phyloP scores from a whole-genome alignment of 2,329 filamentous ascomycete genomes.

The Cladosporium halotolerans region DNA sequence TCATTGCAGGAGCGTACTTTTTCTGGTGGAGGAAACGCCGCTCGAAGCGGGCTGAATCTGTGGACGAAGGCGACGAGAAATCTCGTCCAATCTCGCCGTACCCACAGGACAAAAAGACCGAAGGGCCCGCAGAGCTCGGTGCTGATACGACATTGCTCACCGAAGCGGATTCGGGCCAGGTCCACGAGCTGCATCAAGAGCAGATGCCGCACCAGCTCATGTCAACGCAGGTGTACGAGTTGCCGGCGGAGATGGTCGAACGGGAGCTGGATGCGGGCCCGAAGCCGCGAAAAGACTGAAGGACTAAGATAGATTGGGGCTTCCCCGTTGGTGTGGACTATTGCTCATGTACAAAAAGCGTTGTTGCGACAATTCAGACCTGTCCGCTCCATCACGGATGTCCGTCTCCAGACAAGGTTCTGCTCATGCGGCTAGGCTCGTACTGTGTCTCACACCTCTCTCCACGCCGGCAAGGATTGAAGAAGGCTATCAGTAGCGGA shows the following conservation, averaged over 20 bases:
- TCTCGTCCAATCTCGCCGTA: not conserved
- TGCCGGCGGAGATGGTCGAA: not conserved
- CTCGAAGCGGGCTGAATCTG: not conserved
- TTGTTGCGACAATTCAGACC: not conserved
- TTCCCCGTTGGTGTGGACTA: not conserved
- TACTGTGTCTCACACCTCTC: too few species aligned
- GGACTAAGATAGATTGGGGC: not conserved
- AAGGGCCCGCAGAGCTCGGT: not conserved
- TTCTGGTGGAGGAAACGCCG: slow-evolving; percentile 1
- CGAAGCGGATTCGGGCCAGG: not conserved
- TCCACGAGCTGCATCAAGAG: slow-evolving; percentile 7
- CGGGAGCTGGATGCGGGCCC: not conserved
- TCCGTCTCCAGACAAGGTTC: too few species aligned
- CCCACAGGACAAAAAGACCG: not conserved
- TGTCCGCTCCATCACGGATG: not conserved
- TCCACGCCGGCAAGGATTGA: too few species aligned
- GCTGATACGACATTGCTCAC: not conserved
- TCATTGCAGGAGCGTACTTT: not conserved
- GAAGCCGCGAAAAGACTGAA: not conserved
- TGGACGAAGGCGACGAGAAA: not conserved
- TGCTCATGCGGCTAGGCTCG: too few species aligned
- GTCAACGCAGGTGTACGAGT: slow-evolving; percentile 7
- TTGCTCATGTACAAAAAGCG: not conserved
- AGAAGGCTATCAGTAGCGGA: too few species aligned
- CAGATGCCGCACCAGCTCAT: slow-evolving; percentile 3